These are phyloP conservation scores for Lentinula sp. DNA, from an alignment of 768 basidiomycete species.

Conservation along the genomic window DNA sequence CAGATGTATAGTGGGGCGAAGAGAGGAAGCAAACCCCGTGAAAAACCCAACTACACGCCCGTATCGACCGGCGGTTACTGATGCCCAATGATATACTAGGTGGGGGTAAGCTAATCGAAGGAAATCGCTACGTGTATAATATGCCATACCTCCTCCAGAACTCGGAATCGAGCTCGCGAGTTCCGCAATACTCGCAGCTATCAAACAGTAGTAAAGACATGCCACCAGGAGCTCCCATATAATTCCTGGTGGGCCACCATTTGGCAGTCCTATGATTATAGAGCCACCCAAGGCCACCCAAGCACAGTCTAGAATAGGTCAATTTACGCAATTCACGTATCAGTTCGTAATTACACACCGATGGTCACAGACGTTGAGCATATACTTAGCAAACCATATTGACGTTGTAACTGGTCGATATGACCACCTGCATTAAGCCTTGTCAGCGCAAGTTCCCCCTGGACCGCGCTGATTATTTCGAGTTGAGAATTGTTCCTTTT, in stretches of 20 bases:
- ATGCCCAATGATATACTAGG: conserved; percentile 12
- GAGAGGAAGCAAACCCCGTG: conserved; percentile 1
- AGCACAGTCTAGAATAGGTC: conserved; percentile 5
- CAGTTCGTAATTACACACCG: conserved; percentile 2
- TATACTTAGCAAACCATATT: conserved; percentile 12
- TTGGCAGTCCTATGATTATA: conserved; percentile 9
- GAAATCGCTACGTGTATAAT: background rate
- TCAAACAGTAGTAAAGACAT: conserved; percentile 10
- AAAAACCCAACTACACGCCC: conserved; percentile 11
- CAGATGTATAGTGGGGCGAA: background rate
- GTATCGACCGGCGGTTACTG: conserved; percentile 10
- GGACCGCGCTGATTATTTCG: background rate
- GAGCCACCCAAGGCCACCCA: conserved; percentile 12
- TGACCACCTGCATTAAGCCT: conserved; percentile 12
- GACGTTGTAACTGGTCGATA: conserved; percentile 10
- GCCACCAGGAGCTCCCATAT: conserved; percentile 12
- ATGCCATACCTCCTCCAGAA: conserved; percentile 10
- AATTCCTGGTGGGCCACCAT: conserved; percentile 11
- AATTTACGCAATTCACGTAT: background rate
- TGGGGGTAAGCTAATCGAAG: background rate
- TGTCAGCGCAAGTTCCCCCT: background rate
- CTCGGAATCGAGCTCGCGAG: conserved; percentile 13
- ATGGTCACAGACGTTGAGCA: conserved; percentile 12
- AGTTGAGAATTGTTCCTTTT: background rate
- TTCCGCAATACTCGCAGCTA: conserved; percentile 12